Percentiles rank a stretch among this genome's conserved stretches.
Evolutionary conservation across 2,329 filamentous ascomycete genomes (phyloP).

Genomic region (Scedosporium aurantiacum): DNA sequence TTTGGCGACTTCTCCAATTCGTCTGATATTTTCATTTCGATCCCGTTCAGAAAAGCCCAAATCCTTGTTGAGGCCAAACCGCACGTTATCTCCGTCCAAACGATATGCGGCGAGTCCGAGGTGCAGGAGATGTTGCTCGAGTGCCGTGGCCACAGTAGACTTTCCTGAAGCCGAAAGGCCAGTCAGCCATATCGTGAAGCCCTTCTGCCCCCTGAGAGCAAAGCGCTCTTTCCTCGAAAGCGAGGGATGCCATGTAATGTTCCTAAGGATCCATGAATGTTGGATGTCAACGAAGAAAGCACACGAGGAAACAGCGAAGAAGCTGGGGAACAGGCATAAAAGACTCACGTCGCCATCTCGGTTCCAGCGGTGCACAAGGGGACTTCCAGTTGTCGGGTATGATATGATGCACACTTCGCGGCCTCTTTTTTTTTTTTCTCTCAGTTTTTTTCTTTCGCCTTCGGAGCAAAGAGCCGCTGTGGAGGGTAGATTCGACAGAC

Average conservation of each 20-base stretch:
- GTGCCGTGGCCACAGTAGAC: slow-evolving; percentile 89
- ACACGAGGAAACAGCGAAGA: no score
- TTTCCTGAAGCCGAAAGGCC: slow-evolving; percentile 94
- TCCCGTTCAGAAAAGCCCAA: slow-evolving; percentile 88
- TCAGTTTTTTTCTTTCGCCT: no score
- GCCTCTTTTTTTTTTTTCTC: no score
- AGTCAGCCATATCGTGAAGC: slow-evolving; percentile 96
- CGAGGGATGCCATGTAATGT: slow-evolving; percentile 83
- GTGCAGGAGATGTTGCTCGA: slow-evolving; percentile 93
- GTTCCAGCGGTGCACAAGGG: neutral
- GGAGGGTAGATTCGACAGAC: no score
- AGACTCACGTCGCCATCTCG: slow-evolving; percentile 19
- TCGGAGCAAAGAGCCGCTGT: no score
- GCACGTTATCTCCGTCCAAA: slow-evolving; percentile 95
- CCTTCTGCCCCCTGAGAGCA: slow-evolving; percentile 66
- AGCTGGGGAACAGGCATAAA: neutral
- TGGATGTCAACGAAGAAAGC: neutral
- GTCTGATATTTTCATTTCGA: slow-evolving; percentile 94
- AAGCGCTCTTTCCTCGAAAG: slow-evolving; percentile 70
- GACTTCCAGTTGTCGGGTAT: neutral
- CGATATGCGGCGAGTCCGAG: slow-evolving; percentile 76
- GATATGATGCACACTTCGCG: neutral
- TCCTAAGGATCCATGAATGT: slow-evolving; percentile 38
- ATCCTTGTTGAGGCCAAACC: slow-evolving; percentile 96
- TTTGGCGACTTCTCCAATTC: slow-evolving; percentile 93